phyloP scores from a whole-genome alignment of 208 protist species.

The Leishmania tarentolae region DNA sequence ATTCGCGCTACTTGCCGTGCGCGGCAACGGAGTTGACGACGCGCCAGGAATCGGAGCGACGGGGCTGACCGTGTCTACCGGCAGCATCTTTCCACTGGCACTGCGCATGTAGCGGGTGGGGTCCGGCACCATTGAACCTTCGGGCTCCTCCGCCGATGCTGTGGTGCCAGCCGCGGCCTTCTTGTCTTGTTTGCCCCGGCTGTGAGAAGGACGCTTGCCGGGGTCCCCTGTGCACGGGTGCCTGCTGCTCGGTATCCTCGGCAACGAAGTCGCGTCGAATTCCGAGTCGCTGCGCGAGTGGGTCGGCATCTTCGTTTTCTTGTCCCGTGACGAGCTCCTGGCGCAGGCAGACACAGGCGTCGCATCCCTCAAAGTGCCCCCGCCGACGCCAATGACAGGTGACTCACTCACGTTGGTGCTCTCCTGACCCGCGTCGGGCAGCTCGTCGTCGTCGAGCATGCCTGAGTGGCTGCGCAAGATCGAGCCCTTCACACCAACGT shows the following conservation, averaged over 20 bases:
- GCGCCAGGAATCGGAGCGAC: constrained; percentile 19
- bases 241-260: not conserved
- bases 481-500: constrained; percentile 35
- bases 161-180: not conserved
- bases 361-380: not conserved
- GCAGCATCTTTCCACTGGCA: constrained; percentile 23
- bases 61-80: constrained; percentile 5
- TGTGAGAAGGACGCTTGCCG: constrained; percentile 1
- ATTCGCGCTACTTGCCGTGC: constrained; percentile 17
- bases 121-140: constrained; percentile 11
- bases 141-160: not conserved
- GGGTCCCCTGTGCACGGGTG: not conserved
- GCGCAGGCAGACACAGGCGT: not conserved
- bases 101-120: constrained; percentile 14
- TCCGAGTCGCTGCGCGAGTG: constrained; percentile 31
- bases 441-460: constrained; percentile 20
- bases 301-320: not conserved
- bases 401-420: not conserved
- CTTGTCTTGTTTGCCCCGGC: constrained; percentile 1
- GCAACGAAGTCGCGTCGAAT: constrained; percentile 15
- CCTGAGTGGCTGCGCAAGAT: constrained; percentile 16
- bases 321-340: constrained; percentile 22
- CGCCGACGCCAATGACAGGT: not conserved
- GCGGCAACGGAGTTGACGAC: constrained; percentile 19
- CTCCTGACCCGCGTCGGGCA: not conserved